A percentile compares a stretch with the other conserved stretches of the same genome.
Conservation (phyloP, 345 rosid genomes). For the Populus tremula region DNA sequence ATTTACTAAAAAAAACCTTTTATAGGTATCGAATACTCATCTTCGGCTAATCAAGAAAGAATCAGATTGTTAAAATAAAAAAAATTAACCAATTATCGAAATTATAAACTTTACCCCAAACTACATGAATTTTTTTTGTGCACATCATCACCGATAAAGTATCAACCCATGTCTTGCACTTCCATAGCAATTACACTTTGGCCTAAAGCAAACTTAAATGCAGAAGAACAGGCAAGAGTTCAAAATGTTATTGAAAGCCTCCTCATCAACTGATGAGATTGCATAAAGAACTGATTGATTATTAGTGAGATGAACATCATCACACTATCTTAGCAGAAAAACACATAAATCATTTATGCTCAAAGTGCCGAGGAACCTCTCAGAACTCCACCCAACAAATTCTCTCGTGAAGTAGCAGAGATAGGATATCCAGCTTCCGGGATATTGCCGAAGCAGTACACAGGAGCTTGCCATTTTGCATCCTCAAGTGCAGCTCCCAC, state of each 20-base stretch:
- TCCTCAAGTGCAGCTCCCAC: constrained; percentile 63
- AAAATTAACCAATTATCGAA: too few relatives aligned
- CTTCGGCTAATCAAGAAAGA: too few relatives aligned
- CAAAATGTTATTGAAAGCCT: too few relatives aligned
- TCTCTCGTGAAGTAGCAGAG: background rate
- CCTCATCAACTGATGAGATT: too few relatives aligned
- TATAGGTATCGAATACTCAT: too few relatives aligned
- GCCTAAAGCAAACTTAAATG: too few relatives aligned
- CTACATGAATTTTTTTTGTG: too few relatives aligned
- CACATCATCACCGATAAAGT: too few relatives aligned
- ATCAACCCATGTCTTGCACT: background rate
- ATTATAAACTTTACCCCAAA: too few relatives aligned
- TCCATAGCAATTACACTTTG: background rate
- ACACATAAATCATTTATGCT: background rate
- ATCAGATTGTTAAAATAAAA: too few relatives aligned
- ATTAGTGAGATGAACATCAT: background rate
- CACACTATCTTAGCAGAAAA: background rate
- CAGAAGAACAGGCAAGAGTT: too few relatives aligned
- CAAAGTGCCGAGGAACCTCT: constrained; percentile 8
- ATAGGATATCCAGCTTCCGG: background rate
- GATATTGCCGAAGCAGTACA: constrained; percentile 39
- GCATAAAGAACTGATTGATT: background rate
- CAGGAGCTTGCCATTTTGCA: constrained; percentile 60
- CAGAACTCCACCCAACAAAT: constrained; percentile 12
- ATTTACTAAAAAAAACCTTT: too few relatives aligned